Percentiles rank a stretch among this genome's conserved stretches.
These are phyloP conservation scores for Alloteropsis semialata DNA, from an alignment of 176 grass and related monocot genomes.

Conservation along the genomic window DNA sequence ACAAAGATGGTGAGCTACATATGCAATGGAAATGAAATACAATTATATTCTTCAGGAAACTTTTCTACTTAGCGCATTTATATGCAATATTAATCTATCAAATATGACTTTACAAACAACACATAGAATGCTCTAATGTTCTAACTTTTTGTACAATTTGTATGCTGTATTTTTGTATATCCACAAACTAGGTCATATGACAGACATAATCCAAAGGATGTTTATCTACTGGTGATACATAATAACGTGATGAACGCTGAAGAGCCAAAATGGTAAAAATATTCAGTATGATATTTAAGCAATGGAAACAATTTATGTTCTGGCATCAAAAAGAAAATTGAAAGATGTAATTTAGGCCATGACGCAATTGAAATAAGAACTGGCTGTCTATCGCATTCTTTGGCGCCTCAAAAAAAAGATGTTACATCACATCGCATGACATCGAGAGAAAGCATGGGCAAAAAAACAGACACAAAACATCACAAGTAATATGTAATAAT, in stretches of 20 bases:
- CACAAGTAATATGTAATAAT: background rate
- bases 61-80: background rate
- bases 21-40: background rate
- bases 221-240: background rate
- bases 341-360: background rate
- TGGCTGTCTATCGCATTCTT: background rate
- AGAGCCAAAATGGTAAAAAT: background rate
- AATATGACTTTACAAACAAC: conserved; percentile 10
- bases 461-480: conserved; percentile 30
- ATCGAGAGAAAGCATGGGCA: conserved; percentile 16
- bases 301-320: background rate
- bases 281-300: background rate
- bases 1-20: background rate
- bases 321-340: background rate
- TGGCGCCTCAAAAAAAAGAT: background rate
- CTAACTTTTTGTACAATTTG: background rate
- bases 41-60: background rate
- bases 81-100: background rate
- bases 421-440: background rate
- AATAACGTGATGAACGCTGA: background rate
- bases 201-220: background rate
- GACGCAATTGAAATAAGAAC: background rate
- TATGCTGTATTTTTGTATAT: conserved; percentile 1
- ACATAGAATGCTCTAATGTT: conserved; percentile 9
- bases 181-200: background rate